Percentiles rank a stretch among this genome's conserved stretches.
phyloP scores from a whole-genome alignment of 169 alveolate genomes.

The Perkinsus chesapeaki region DNA sequence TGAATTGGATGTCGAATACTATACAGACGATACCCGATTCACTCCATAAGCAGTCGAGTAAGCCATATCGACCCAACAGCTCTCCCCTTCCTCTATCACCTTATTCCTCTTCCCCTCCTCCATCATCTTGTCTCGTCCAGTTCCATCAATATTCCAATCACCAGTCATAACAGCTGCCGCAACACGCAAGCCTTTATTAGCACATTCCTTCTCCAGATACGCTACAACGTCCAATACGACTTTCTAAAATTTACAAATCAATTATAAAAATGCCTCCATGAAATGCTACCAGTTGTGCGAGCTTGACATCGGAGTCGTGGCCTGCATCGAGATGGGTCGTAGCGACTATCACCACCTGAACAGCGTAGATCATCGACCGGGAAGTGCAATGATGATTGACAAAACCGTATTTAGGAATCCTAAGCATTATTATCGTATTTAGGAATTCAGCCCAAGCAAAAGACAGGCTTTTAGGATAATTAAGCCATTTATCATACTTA shows the following conservation, averaged over 20 bases:
- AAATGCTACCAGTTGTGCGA: not conserved
- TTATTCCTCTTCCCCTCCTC: not conserved
- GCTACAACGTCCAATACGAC: not conserved
- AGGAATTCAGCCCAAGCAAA: no score
- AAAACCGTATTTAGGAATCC: no score
- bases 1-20: no score
- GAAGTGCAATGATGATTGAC: no score
- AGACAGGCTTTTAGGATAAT: no score
- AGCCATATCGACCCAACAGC: no score
- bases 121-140: not conserved
- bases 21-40: no score
- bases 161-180: not conserved
- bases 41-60: no score
- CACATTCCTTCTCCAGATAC: not conserved
- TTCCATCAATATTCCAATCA: not conserved
- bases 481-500: no score
- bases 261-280: not conserved
- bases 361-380: no score
- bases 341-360: not conserved
- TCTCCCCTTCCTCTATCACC: not conserved
- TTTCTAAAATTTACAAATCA: not conserved
- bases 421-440: no score
- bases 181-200: not conserved
- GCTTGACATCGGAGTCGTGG: not conserved
- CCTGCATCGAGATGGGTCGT: not conserved